Evolutionary conservation across 2,329 filamentous ascomycete species (phyloP), one percentile per base, ranked within the genome.

Genomic region (Sarocladium strictum): DNA sequence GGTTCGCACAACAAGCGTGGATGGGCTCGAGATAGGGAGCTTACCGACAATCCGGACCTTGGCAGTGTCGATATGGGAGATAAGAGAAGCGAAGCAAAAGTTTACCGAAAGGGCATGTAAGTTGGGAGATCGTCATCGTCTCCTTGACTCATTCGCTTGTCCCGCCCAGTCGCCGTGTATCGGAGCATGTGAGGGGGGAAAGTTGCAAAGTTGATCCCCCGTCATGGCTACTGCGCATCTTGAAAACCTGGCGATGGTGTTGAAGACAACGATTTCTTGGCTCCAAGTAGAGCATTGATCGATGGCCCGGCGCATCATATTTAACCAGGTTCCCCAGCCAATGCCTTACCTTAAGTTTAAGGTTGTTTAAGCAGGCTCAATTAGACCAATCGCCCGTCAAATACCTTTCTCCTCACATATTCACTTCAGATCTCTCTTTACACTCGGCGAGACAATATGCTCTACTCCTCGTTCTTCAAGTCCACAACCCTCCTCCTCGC

Each of bases 401-500:
- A n/a, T n/a, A n/a, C n/a, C n/a, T n/a, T n/a, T n/a, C n/a, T n/a
- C n/a, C n/a, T n/a, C n/a, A n/a, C n/a, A n/a, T n/a, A n/a, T 32
- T 38, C 35, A 38, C n/a, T 15, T 15, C 12, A 19, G 9, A 38
- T 38, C 15, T n/a, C n/a, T 5, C 9, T 38, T 7, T 7, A 4
- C 15, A 45, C 17, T 47, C 3, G 11, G 17, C 53, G 35, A 40
- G 5, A 38, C 38, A 43, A 43, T 17, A 57, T 58, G 56, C 6
- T 55, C 15, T 35, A 24, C 38, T n/a, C 26, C 15, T 29, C 43
- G 6, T 21, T 58, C 17, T 14, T 55, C 32, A 52, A 43, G 29
- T 54, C 55, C 7, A 19, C 51, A 24, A 43, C 54, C 9, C 21
- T 58, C 21, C 52, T 60, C n/a, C 55, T 58, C 21, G 54, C 53